Percentiles rank a stretch among this genome's conserved stretches.
Conservation (phyloP, 2,329 filamentous ascomycete species). For the Monilinia laxa region DNA sequence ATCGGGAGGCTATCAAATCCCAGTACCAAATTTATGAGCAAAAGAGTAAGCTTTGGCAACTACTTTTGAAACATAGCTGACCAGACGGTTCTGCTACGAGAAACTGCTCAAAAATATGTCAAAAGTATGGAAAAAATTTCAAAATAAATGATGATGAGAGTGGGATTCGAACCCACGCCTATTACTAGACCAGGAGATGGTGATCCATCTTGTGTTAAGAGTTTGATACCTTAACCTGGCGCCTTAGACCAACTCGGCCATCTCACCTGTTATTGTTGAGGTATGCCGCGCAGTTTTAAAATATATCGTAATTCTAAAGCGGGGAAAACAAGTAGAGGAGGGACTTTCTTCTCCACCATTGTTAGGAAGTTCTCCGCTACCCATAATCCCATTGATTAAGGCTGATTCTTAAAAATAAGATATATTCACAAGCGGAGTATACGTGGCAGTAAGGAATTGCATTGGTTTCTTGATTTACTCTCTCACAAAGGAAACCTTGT, state of each 20-base stretch:
- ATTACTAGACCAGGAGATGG: conserved; percentile 19
- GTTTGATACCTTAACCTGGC: conserved; percentile 14
- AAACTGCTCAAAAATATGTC: neutral
- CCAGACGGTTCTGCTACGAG: neutral
- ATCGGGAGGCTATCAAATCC: too few species aligned
- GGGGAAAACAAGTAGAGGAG: neutral
- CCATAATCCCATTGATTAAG: neutral
- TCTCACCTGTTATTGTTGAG: neutral
- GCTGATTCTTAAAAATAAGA: neutral
- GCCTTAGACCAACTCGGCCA: conserved; percentile 21
- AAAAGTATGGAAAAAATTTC: neutral
- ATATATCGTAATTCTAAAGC: neutral
- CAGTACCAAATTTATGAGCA: neutral
- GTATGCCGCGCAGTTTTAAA: rapidly evolving
- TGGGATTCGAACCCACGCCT: conserved; percentile 21
- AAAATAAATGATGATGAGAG: neutral
- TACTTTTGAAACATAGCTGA: neutral
- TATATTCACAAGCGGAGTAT: neutral
- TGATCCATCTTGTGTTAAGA: neutral
- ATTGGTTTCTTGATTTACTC: neutral
- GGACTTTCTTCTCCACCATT: neutral
- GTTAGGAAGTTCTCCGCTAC: neutral
- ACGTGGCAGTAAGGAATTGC: neutral
- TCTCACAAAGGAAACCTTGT: conserved; percentile 6
- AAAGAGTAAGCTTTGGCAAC: neutral